These are phyloP conservation scores for Citrus glauca DNA, from an alignment of 345 rosid genomes.

Conservation along the genomic window DNA sequence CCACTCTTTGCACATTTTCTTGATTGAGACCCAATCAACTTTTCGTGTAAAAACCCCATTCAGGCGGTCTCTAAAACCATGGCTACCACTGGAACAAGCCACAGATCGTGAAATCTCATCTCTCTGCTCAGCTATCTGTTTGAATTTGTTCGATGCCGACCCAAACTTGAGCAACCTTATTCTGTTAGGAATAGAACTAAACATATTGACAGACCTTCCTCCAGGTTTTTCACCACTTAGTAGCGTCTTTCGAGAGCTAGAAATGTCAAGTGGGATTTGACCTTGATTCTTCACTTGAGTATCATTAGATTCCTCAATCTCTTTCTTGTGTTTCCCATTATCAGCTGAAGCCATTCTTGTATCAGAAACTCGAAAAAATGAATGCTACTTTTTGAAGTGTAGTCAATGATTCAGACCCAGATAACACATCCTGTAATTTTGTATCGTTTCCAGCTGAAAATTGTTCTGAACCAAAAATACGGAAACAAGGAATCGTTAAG, in stretches of 20 bases:
- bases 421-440: not conserved
- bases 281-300: constrained; percentile 16
- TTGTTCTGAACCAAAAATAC: not conserved
- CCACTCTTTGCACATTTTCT: constrained; percentile 68
- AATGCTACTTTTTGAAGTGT: not conserved
- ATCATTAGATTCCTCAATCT: constrained; percentile 42
- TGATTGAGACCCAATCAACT: constrained; percentile 59
- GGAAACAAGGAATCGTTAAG: not conserved
- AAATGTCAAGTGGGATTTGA: constrained; percentile 35
- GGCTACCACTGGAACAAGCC: constrained; percentile 39
- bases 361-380: not conserved
- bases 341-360: constrained; percentile 40
- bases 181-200: constrained; percentile 28
- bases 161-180: constrained; percentile 51
- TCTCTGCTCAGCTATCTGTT: constrained; percentile 53
- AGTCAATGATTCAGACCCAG: constrained; percentile 1
- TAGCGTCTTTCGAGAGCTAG: constrained; percentile 45
- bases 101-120: constrained; percentile 70
- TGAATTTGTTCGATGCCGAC: constrained; percentile 69
- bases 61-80: constrained; percentile 51
- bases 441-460: not conserved
- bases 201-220: constrained; percentile 19
- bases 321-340: constrained; percentile 34
- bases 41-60: constrained; percentile 49
- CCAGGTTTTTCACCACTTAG: constrained; percentile 31